Conservation (phyloP, 805 yeast genomes). For the Yamadazyma endophytica region DNA sequence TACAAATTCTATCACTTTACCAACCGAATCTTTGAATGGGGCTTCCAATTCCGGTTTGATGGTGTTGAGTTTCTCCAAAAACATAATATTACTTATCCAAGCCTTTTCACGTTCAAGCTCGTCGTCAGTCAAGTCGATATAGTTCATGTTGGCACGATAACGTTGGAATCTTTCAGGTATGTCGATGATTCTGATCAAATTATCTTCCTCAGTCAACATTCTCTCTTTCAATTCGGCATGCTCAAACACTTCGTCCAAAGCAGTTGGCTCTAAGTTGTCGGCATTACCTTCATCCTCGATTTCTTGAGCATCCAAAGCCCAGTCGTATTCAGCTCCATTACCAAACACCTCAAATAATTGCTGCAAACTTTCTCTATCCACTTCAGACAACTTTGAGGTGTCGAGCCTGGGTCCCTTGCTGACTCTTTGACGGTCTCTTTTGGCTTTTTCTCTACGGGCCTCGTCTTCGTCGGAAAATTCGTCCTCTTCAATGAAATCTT, state of each 20-base stretch:
- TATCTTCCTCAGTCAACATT: slow-evolving; percentile 89
- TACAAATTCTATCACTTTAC: slow-evolving; percentile 65
- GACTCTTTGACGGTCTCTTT: slow-evolving; percentile 21
- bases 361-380: slow-evolving; percentile 85
- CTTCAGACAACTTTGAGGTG: slow-evolving; percentile 57
- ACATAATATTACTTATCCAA: slow-evolving; percentile 73
- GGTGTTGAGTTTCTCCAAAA: slow-evolving; percentile 49
- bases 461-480: slow-evolving; percentile 89
- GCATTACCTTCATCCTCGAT: slow-evolving; percentile 51
- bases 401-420: slow-evolving; percentile 43
- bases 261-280: slow-evolving; percentile 53
- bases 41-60: slow-evolving; percentile 35
- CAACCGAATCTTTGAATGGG: slow-evolving; percentile 68
- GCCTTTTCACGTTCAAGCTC: slow-evolving; percentile 70
- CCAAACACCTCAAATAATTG: slow-evolving; percentile 95
- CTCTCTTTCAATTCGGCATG: slow-evolving; percentile 88
- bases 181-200: slow-evolving; percentile 79
- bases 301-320: slow-evolving; percentile 94
- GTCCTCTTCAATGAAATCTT: slow-evolving; percentile 96
- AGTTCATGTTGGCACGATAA: slow-evolving; percentile 60
- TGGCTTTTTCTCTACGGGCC: slow-evolving; percentile 30
- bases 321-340: slow-evolving; percentile 93
- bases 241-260: slow-evolving; percentile 88
- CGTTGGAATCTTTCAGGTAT: slow-evolving; percentile 90
- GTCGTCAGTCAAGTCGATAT: slow-evolving; percentile 62